phyloP scores from a whole-genome alignment of 2,329 filamentous ascomycete species.

The Sclerotinia spermophila region DNA sequence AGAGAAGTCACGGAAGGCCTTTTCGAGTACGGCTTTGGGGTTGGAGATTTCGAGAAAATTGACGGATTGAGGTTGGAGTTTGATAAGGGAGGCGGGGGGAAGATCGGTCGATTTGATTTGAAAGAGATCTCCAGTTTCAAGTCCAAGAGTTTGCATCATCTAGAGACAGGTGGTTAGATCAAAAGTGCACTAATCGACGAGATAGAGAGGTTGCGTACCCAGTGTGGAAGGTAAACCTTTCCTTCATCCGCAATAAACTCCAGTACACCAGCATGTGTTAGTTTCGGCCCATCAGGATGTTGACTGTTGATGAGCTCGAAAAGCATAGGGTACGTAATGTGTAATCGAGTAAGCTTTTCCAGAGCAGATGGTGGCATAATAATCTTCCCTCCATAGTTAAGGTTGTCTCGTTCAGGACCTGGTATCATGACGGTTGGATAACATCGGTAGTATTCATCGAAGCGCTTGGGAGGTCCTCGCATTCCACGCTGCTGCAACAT shows the following conservation, averaged over 20 bases:
- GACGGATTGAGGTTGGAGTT: constrained; percentile 89
- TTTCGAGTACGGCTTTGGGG: constrained; percentile 94
- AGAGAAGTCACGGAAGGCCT: constrained; percentile 92
- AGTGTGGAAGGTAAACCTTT: constrained; percentile 91
- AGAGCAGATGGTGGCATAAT: constrained; percentile 94
- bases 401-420: constrained; percentile 78
- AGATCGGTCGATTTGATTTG: constrained; percentile 95
- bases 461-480: constrained; percentile 59
- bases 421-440: constrained; percentile 95
- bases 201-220: constrained; percentile 53
- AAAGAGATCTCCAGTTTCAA: constrained; percentile 90
- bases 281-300: constrained; percentile 56
- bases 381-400: constrained; percentile 97
- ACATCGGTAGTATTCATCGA: constrained; percentile 98
- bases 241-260: constrained; percentile 98
- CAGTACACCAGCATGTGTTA: constrained; percentile 89
- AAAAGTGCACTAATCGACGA: neutral
- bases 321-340: constrained; percentile 95
- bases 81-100: constrained; percentile 86
- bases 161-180: constrained; percentile 38
- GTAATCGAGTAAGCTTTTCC: constrained; percentile 91
- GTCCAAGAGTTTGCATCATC: constrained; percentile 88
- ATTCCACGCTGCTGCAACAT: constrained; percentile 32
- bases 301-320: constrained; percentile 94
- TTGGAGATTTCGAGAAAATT: constrained; percentile 96